Conservation (phyloP, 805 yeast genomes). For the Pichia cephalocereana region DNA sequence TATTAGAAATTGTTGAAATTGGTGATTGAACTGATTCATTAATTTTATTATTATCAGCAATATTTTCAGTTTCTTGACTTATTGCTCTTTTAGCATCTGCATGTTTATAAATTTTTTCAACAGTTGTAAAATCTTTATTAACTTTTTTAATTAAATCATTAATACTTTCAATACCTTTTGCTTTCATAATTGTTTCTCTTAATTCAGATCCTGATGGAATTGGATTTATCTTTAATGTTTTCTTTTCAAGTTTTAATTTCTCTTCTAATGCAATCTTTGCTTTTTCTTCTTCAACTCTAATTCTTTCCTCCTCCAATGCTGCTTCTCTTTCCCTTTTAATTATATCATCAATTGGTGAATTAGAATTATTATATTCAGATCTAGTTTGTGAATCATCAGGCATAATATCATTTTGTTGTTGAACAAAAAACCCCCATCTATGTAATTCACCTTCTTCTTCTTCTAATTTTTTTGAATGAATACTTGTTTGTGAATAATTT, state of each 20-base stretch:
- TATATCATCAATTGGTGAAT: neutral
- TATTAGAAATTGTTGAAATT: neutral
- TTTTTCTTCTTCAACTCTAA: constrained; percentile 3
- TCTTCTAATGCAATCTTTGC: constrained; percentile 4
- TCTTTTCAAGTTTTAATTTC: constrained; percentile 4
- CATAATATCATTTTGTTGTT: constrained; percentile 39
- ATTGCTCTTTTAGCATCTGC: constrained; percentile 7
- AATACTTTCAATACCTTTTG: constrained; percentile 67
- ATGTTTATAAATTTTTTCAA: constrained; percentile 19
- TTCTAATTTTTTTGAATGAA: constrained; percentile 69
- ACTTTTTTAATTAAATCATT: constrained; percentile 59
- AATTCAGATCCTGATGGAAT: constrained; percentile 49
- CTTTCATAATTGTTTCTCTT: constrained; percentile 56
- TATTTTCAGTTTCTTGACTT: neutral
- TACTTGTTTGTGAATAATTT: constrained; percentile 53
- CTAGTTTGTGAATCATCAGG: constrained; percentile 16
- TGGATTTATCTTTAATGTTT: constrained; percentile 21
- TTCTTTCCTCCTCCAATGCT: constrained; percentile 2
- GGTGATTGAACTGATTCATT: neutral
- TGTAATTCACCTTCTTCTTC: constrained; percentile 91
- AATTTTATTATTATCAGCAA: neutral
- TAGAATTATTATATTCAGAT: neutral
- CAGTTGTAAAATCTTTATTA: constrained; percentile 34
- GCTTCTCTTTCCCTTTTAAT: neutral
- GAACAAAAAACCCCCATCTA: constrained; percentile 74